Conservation (phyloP, 2,329 filamentous ascomycete species). For the Dactylellina leptospora region DNA sequence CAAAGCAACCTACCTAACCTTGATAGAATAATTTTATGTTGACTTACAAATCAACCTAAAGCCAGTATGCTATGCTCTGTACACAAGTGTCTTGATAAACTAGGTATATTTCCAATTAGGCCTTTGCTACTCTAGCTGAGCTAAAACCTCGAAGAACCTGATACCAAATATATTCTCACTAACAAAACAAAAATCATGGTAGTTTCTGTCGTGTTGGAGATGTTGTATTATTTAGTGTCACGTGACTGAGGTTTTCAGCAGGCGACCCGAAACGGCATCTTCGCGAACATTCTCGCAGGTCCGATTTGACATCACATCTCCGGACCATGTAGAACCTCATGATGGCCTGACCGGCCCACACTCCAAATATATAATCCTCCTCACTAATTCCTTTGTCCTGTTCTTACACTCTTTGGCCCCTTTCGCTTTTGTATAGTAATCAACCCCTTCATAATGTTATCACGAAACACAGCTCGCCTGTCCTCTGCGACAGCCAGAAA, state of each 20-base stretch:
- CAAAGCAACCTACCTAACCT: too few relatives aligned
- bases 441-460: constrained; percentile 28
- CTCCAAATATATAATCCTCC: constrained; percentile 21
- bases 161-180: not conserved
- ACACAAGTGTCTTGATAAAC: too few relatives aligned
- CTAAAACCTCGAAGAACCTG: too few relatives aligned
- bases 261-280: not conserved
- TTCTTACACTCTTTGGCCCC: not conserved
- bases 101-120: not conserved
- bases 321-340: constrained; percentile 8
- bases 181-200: not conserved
- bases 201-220: not conserved
- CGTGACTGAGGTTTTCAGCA: not conserved
- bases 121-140: not conserved
- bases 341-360: constrained; percentile 11
- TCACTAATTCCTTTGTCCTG: not conserved
- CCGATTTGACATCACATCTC: constrained; percentile 15
- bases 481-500: constrained; percentile 41
- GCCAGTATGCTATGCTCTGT: too few relatives aligned
- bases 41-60: too few relatives aligned
- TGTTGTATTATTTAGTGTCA: not conserved
- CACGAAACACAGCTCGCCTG: constrained; percentile 39
- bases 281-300: constrained; percentile 32
- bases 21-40: too few relatives aligned
- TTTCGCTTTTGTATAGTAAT: constrained; percentile 18